These are phyloP conservation scores for Dioszegia crocea DNA, from an alignment of 768 basidiomycete species.

Conservation along the genomic window DNA sequence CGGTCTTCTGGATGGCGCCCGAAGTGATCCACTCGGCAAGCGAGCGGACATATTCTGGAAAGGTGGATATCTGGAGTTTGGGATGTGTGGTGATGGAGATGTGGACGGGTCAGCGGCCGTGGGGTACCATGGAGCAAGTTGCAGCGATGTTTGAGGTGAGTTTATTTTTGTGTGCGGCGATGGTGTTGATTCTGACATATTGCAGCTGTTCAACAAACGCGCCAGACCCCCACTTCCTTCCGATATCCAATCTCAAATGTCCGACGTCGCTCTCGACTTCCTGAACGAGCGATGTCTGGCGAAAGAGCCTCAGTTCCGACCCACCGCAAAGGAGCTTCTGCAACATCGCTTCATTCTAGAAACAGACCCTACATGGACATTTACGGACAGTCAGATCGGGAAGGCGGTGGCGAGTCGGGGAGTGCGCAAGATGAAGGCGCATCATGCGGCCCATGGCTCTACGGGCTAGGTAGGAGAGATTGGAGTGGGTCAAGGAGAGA, in stretches of 20 bases:
- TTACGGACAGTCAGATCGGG: constrained; percentile 44
- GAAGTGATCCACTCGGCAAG: constrained; percentile 77
- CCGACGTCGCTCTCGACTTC: constrained; percentile 76
- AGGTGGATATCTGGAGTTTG: constrained; percentile 92
- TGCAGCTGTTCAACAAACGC: constrained; percentile 76
- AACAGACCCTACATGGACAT: constrained; percentile 43
- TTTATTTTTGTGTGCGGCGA: not conserved
- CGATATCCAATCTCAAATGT: constrained; percentile 62
- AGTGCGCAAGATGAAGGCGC: constrained; percentile 1
- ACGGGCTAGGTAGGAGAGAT: not conserved
- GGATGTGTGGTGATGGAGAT: constrained; percentile 99
- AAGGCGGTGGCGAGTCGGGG: constrained; percentile 32
- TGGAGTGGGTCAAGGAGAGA: not conserved
- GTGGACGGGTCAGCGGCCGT: constrained; percentile 95
- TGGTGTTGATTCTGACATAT: not conserved
- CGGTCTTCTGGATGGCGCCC: constrained; percentile 99
- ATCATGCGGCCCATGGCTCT: constrained; percentile 5
- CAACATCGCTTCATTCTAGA: constrained; percentile 60
- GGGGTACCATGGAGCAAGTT: constrained; percentile 79
- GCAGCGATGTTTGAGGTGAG: constrained; percentile 91
- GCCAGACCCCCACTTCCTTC: constrained; percentile 84
- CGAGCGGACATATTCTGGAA: constrained; percentile 83
- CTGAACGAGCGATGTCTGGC: constrained; percentile 76
- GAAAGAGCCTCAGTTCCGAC: constrained; percentile 79
- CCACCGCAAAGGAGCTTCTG: constrained; percentile 71